A percentile compares a stretch with the other conserved stretches of the same genome.
Evolutionary conservation across 108 stramenopile genomes (phyloP).

Genomic region (Fragilaria crotonensis): DNA sequence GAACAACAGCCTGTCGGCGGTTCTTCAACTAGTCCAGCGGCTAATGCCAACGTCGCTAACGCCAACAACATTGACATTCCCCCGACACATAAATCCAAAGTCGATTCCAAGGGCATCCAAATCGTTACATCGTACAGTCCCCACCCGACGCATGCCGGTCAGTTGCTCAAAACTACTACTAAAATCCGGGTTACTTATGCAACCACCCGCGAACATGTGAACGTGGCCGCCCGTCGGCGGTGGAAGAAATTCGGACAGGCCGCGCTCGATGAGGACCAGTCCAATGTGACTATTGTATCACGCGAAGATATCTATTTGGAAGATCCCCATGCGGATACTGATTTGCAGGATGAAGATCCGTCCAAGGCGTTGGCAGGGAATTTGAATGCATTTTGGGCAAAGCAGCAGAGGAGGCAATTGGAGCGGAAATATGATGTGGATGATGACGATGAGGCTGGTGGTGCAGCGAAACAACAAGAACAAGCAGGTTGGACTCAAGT

Average conservation of each 20-base stretch:
- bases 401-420: slow-evolving; percentile 74
- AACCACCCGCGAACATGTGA: slow-evolving; percentile 51
- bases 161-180: slow-evolving; percentile 69
- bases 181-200: slow-evolving; percentile 54
- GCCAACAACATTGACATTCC: slow-evolving; percentile 45
- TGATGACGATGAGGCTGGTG: slow-evolving; percentile 31
- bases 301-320: slow-evolving; percentile 80
- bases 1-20: not conserved
- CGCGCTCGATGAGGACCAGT: slow-evolving; percentile 42
- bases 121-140: slow-evolving; percentile 72
- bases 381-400: slow-evolving; percentile 87
- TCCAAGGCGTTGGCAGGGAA: slow-evolving; percentile 69
- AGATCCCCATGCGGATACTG: slow-evolving; percentile 82
- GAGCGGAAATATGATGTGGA: slow-evolving; percentile 88
- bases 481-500: slow-evolving; percentile 69
- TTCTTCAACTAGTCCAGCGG: too few species aligned
- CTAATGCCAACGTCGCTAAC: not conserved
- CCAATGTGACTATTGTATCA: slow-evolving; percentile 74
- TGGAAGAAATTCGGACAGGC: slow-evolving; percentile 87
- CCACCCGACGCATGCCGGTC: slow-evolving; percentile 58
- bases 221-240: slow-evolving; percentile 56
- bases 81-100: slow-evolving; percentile 73
- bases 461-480: slow-evolving; percentile 45
- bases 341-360: slow-evolving; percentile 81
- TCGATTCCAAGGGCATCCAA: slow-evolving; percentile 81